Evolutionary conservation across 257 asterid genomes (phyloP).

Genomic region (Solanum dulcamara): DNA sequence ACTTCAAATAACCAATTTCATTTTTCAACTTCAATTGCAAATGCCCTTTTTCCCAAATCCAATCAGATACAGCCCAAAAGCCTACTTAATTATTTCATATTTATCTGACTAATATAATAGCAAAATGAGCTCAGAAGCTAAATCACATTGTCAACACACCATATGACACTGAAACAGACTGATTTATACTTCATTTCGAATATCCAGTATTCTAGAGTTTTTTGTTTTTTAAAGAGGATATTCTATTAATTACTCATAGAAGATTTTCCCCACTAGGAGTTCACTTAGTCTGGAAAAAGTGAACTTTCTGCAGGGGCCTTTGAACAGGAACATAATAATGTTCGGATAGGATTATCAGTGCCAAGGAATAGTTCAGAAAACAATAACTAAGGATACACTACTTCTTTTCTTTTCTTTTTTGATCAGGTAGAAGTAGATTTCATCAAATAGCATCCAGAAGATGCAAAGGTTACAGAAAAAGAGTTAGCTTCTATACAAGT

Average conservation of each 20-base stretch:
- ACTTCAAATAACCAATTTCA: background rate
- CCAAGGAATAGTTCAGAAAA: background rate
- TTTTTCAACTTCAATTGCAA: background rate
- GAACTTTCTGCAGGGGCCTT: background rate
- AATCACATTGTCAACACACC: background rate
- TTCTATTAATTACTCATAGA: background rate
- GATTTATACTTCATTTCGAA: background rate
- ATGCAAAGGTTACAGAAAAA: background rate
- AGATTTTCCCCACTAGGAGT: background rate
- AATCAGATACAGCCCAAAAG: background rate
- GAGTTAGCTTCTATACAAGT: background rate
- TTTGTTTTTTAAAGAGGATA: background rate
- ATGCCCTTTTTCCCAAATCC: background rate
- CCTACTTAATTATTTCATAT: background rate
- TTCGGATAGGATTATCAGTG: background rate
- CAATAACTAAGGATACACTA: background rate
- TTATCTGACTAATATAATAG: background rate
- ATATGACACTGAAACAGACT: background rate
- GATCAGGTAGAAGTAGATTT: background rate
- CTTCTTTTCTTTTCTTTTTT: background rate
- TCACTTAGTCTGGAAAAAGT: background rate
- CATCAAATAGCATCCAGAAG: background rate
- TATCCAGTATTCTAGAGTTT: background rate
- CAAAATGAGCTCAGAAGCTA: background rate
- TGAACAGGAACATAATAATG: background rate